Evolutionary conservation across 1,139 yeast genomes (phyloP).

Genomic region (Debaryomyces robertsiae): DNA sequence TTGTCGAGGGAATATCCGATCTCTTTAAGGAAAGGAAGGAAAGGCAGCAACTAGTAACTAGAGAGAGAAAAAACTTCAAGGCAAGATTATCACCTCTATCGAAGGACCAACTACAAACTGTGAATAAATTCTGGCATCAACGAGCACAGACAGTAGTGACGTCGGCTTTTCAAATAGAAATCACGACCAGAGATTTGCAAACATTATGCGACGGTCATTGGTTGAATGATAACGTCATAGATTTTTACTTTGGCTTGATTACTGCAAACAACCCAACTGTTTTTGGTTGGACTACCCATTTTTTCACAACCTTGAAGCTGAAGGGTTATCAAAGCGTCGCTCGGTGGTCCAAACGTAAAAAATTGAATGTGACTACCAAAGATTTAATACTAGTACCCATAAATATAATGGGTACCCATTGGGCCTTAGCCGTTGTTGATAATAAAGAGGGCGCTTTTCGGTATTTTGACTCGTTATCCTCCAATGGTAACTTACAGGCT

Average conservation of each 20-base stretch:
- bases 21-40: constrained; percentile 14
- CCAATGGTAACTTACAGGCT: constrained; percentile 59
- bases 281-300: constrained; percentile 86
- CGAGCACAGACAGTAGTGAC: constrained; percentile 22
- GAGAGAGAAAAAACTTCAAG: constrained; percentile 19
- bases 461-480: constrained; percentile 75
- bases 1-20: constrained; percentile 20
- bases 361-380: constrained; percentile 63
- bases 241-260: constrained; percentile 70
- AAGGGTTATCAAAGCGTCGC: constrained; percentile 83
- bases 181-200: constrained; percentile 64
- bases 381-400: constrained; percentile 80
- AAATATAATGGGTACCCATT: constrained; percentile 79
- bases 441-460: constrained; percentile 57
- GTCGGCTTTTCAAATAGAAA: constrained; percentile 52
- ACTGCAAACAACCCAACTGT: constrained; percentile 41
- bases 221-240: constrained; percentile 92
- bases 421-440: constrained; percentile 89
- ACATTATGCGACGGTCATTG: constrained; percentile 74
- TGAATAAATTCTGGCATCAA: constrained; percentile 28
- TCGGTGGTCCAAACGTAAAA: constrained; percentile 88
- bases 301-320: constrained; percentile 67
- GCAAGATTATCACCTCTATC: constrained; percentile 19
- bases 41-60: constrained; percentile 12
- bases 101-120: constrained; percentile 22